Base-by-base conservation (phyloP, 495 filamentous ascomycete genomes). In the Penicillium goetzii region DNA sequence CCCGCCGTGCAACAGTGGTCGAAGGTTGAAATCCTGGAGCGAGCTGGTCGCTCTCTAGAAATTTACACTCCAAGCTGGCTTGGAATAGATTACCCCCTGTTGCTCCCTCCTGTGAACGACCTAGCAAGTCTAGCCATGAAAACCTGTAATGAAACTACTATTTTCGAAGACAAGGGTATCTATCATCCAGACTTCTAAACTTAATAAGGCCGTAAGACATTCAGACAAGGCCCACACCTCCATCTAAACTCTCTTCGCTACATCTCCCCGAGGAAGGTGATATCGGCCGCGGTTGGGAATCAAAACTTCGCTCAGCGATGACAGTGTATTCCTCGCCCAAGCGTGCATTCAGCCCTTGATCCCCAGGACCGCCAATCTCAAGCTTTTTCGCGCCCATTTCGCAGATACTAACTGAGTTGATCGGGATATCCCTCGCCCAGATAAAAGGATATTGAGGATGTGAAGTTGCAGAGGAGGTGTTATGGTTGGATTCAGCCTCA, bases 341-440 rank as follows among this genome's bases (percentile, higher is more conserved):
- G 6, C 80, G 72, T 25, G 58, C 66, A 59, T 74, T 77, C 63
- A 75, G 56, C 32, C 62, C 71, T 45, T 62, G 59, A 30, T 68
- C 65, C 33, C 72, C 67, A 9, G 62, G 38, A 11, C 51, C 59
- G 25, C 66, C 56, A 2, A 63, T 67, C 58, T 83, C 74, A 21
- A 83, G 69, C 68, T 84, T 85, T 80, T 85, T 87, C 43, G 91
- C 90, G 1, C 90, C 90, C 90, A 93, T 93, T 74, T 83, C 84
- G 69, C 89, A 94, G 54, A 96, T 87, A 33, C 82, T 85, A 9
- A 96, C 70, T 40, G 78, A 84, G 56, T 90, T 85, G 36, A 93
- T 58, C 19, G 73, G 76, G 19, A 91, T 78, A 56, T 85, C 77
- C 58, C 81, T 77, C 68, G 89, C 87, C 88, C 90, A 93, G 6